Evolutionary conservation across 352 stramenopile genomes (phyloP).

Genomic region (Phytophthora citricola): DNA sequence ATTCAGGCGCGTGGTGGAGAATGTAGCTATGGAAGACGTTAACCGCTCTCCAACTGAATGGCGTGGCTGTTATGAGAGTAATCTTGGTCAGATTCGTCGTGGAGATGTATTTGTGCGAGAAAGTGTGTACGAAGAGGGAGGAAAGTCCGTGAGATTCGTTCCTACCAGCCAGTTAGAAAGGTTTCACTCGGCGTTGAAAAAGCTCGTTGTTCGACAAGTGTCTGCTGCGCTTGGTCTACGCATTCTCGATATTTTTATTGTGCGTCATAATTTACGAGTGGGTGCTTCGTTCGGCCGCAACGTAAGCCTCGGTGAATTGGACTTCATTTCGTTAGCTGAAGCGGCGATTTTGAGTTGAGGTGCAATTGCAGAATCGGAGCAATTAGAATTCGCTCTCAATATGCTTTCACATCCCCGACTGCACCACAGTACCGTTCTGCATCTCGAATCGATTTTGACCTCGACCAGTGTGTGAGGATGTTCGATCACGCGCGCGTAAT

Average conservation of each 20-base stretch:
- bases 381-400: not conserved
- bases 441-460: not conserved
- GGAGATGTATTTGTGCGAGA: not conserved
- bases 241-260: not conserved
- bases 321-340: not conserved
- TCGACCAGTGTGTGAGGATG: not conserved
- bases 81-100: not conserved
- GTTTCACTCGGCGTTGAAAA: not conserved
- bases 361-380: not conserved
- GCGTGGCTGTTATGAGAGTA: not conserved
- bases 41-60: not conserved
- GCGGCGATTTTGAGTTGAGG: not conserved
- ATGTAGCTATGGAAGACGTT: not conserved
- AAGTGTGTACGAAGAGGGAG: conserved; percentile 1
- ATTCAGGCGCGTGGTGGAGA: not conserved
- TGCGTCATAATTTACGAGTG: not conserved
- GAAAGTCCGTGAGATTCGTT: not conserved
- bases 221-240: not conserved
- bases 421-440: not conserved
- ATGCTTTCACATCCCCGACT: not conserved
- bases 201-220: not conserved
- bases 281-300: not conserved
- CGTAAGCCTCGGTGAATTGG: not conserved
- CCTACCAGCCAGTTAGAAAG: not conserved
- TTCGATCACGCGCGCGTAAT: not conserved